Conservation (phyloP, 306 rosid species). For the Begonia masoniana region DNA sequence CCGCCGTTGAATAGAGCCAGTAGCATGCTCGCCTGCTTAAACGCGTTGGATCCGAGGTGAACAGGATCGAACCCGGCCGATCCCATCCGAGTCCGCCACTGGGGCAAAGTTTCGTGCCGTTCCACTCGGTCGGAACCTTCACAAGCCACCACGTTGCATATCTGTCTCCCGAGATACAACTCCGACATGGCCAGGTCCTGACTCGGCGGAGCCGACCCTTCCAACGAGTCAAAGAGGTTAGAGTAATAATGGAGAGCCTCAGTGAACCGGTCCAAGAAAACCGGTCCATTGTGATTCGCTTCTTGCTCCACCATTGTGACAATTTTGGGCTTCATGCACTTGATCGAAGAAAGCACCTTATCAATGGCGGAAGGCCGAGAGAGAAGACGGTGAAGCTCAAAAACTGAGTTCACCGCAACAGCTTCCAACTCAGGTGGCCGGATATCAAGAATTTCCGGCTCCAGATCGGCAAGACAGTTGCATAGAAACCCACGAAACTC, state of each 20-base stretch:
- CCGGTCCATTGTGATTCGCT: slow-evolving; percentile 59
- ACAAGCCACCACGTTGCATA: slow-evolving; percentile 72
- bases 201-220: slow-evolving; percentile 38
- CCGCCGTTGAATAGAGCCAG: slow-evolving; percentile 54
- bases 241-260: slow-evolving; percentile 75
- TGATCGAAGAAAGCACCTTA: slow-evolving; percentile 35
- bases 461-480: slow-evolving; percentile 55
- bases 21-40: slow-evolving; percentile 68
- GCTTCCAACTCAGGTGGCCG: slow-evolving; percentile 37
- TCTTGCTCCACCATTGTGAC: slow-evolving; percentile 66
- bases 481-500: slow-evolving; percentile 60
- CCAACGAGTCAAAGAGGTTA: slow-evolving; percentile 64
- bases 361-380: slow-evolving; percentile 49
- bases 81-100: slow-evolving; percentile 54
- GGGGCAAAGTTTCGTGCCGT: slow-evolving; percentile 57
- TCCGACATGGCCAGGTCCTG: slow-evolving; percentile 58
- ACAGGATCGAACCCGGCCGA: slow-evolving; percentile 61
- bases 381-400: slow-evolving; percentile 58
- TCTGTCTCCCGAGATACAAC: slow-evolving; percentile 54
- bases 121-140: slow-evolving; percentile 69
- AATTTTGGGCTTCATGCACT: slow-evolving; percentile 45
- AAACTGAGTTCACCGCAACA: slow-evolving; percentile 60
- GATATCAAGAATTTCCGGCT: slow-evolving; percentile 46
- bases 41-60: slow-evolving; percentile 66
- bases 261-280: slow-evolving; percentile 64